Evolutionary conservation across 495 filamentous ascomycete species (phyloP), one percentile per base, ranked within the genome.

Genomic region (Terfezia claveryi): DNA sequence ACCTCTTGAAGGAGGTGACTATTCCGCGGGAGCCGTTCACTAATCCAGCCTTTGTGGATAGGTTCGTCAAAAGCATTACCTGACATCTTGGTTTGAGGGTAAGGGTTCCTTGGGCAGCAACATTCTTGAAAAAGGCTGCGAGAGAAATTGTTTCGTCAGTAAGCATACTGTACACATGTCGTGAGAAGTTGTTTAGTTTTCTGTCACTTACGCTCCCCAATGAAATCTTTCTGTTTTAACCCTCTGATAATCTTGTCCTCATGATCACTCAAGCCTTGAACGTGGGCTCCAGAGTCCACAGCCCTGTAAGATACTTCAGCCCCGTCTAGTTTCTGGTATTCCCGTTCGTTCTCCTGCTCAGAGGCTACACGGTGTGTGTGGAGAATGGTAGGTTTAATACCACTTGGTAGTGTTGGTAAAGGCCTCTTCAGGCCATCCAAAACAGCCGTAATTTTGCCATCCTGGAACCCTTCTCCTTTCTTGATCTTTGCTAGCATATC

Each of bases 11-110:
- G 0, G 66, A 66, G 23, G 67, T 53, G n/a, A 77, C 67, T 6
- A 63, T 55, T 3, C 74, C 74, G 56, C 73, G 74, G 10, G 70
- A 70, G 14, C 74, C 74, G 52, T 77, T 77, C 4, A 74, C 72
- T 3, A 77, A 68, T 2, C 68, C 66, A 1, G 36, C 14, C 1
- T 50, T 10, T 14, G 61, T 20, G 37, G 66, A 63, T 2, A 74
- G 60, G 55, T 77, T 77, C 9, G 62, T 58, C 9, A 74, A 62
- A 2, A 76, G 64, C 27, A 75, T 66, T 36, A 77, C 73, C 50
- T 67, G 65, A 58, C 70, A 69, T 0, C 62, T 62, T 20, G 56
- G 50, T 64, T 52, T 16, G 23, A 14, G 41, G 60, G 64, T 38
- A 46, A 46, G 41, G 41, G 4, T 46, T 46, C 8, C 17, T 46